Evolutionary conservation across 2,329 filamentous ascomycete genomes (phyloP).

Genomic region (Juglanconis juglandina): DNA sequence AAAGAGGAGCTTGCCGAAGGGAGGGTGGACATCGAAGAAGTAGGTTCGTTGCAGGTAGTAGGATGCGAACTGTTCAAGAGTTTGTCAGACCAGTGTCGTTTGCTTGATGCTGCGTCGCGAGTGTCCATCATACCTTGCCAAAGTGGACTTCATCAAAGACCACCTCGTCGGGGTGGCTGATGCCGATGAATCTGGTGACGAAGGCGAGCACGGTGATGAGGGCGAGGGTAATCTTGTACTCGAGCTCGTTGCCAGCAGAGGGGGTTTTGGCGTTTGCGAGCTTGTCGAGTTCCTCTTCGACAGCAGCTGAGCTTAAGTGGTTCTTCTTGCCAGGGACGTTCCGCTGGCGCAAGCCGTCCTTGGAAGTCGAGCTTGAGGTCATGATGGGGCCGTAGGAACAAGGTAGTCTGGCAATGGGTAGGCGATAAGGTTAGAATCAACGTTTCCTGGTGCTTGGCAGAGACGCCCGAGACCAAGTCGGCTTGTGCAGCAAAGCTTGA

Average conservation of each 20-base stretch:
- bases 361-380: conserved; percentile 48
- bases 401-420: background rate
- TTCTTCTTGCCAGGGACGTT: conserved; percentile 50
- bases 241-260: conserved; percentile 61
- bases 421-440: background rate
- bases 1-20: conserved; percentile 96
- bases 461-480: background rate
- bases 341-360: conserved; percentile 58
- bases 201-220: conserved; percentile 83
- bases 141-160: conserved; percentile 99
- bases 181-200: conserved; percentile 90
- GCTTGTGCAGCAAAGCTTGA: conserved; percentile 1
- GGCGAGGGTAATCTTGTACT: conserved; percentile 75
- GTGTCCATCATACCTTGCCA: conserved; percentile 71
- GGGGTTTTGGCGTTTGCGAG: conserved; percentile 41
- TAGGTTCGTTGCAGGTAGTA: conserved; percentile 94
- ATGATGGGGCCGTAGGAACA: conserved; percentile 32
- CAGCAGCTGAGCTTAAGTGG: conserved; percentile 38
- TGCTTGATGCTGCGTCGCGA: background rate
- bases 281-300: conserved; percentile 49
- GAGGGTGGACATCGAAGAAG: conserved; percentile 99
- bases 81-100: conserved; percentile 16
- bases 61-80: conserved; percentile 58
- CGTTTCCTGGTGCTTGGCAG: background rate
- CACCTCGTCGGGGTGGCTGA: conserved; percentile 91